Base-by-base conservation (phyloP, 441 rosid genomes). In the Mallotus repandus region DNA sequence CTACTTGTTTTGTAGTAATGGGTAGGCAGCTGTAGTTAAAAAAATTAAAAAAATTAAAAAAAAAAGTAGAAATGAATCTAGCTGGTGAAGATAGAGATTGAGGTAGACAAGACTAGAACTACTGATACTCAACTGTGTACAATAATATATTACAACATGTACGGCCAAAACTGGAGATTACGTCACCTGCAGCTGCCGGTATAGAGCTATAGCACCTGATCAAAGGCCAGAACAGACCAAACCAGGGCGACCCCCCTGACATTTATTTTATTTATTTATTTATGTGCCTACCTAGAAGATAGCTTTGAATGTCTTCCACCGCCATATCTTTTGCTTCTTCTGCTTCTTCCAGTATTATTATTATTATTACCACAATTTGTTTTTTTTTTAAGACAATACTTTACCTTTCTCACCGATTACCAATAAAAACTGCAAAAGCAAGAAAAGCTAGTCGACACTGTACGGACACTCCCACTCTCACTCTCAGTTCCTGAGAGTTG, bases 311-410 rank as follows among this genome's bases (percentile, higher is more conserved):
- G 76, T 75, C 73, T 45, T 75, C 76, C 45, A 77, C 78, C 81
- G 68, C 74, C 78, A 32, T 69, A 83, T 81, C 86, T 83, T 83
- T 83, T 83, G 85, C 88, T 83, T 83, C 70, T 16, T 58, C 41
- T 35, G 38, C 38, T 35, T 35, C 38, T 35, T 3, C 2, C 38
- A 35, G 4, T 25, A 25, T 25, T 29, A 29, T 29, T 38, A 38
- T 38, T 38, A 38, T 35, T 35, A 35, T 35, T 35, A 38, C 21
- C 35, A 54, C 73, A 32, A 11, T 16, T 35, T 53, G 38, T 18
- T 76, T 7, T 78, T 32, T 0, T 4, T 35, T 35, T 35, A n/a
- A 38, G 41, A 38, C 41, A 1, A 38, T 38, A 18, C 58, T n/a
- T 54, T 54, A 50, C 18, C 7, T 9, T 12, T 21, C 32, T 46